These are phyloP conservation scores for Wickerhamiella siamensis DNA, from an alignment of 805 yeast species.

Conservation along the genomic window DNA sequence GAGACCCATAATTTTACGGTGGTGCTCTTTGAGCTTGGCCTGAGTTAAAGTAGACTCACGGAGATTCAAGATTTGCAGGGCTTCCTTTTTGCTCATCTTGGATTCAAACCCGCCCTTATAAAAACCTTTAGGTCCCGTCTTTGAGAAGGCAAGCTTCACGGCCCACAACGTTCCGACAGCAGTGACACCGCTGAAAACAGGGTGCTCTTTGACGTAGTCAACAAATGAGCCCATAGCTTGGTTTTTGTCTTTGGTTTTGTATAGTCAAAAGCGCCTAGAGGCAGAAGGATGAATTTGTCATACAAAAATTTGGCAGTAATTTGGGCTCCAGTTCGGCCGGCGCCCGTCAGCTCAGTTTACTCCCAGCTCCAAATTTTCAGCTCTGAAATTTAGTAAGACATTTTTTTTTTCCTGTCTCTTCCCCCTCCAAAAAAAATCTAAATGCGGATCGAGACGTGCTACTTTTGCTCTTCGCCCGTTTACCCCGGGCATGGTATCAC, in stretches of 20 bases:
- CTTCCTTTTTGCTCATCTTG: constrained; percentile 85
- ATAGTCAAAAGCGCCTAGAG: background rate
- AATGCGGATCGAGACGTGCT: constrained; percentile 49
- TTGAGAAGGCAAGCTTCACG: constrained; percentile 21
- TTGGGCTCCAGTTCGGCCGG: too few relatives aligned
- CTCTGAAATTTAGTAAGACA: background rate
- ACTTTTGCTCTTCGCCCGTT: constrained; percentile 94
- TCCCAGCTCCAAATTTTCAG: background rate
- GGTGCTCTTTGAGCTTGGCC: constrained; percentile 45
- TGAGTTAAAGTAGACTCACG: constrained; percentile 27
- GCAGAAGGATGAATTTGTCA: background rate
- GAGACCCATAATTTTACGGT: constrained; percentile 59
- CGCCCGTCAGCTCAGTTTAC: too few relatives aligned
- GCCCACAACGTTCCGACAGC: constrained; percentile 37
- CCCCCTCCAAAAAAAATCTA: background rate
- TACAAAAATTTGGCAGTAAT: background rate
- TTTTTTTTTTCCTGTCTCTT: constrained; percentile 1
- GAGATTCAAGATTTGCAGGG: constrained; percentile 66
- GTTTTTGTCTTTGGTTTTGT: background rate
- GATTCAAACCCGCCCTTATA: constrained; percentile 79
- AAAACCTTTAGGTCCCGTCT: constrained; percentile 50
- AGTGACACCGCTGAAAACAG: constrained; percentile 58
- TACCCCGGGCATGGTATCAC: constrained; percentile 91
- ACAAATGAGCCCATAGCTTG: constrained; percentile 8
- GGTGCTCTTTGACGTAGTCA: constrained; percentile 38